Percentiles rank a stretch among this genome's conserved stretches.
phyloP scores from a whole-genome alignment of 129 eudicot species.

The Pseudognaphalium luteoalbum region DNA sequence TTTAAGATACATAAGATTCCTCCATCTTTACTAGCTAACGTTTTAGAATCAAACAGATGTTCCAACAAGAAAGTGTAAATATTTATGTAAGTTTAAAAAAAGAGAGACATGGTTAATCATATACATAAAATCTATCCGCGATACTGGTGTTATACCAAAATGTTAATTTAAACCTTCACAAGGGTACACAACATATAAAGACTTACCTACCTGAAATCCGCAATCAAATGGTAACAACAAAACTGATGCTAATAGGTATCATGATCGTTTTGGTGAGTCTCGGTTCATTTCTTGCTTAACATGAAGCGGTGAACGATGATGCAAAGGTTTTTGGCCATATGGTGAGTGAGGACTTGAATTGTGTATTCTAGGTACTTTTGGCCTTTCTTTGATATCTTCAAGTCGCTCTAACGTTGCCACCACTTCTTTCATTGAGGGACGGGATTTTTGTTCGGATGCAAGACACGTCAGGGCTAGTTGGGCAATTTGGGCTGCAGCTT shows the following conservation, averaged over 20 bases:
- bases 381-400: constrained; percentile 53
- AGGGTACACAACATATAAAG: constrained; percentile 7
- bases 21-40: not conserved
- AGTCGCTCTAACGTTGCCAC: constrained; percentile 56
- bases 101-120: not conserved
- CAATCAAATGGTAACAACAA: constrained; percentile 20
- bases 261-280: constrained; percentile 36
- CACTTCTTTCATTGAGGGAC: constrained; percentile 78
- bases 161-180: constrained; percentile 17
- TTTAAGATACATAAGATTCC: not conserved
- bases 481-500: constrained; percentile 58
- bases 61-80: not conserved
- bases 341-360: constrained; percentile 35
- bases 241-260: constrained; percentile 18
- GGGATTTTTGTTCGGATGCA: constrained; percentile 52
- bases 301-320: constrained; percentile 51
- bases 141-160: not conserved
- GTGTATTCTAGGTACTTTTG: constrained; percentile 51
- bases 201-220: constrained; percentile 21
- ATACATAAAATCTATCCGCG: not conserved
- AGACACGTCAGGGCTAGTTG: constrained; percentile 81
- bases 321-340: constrained; percentile 41
- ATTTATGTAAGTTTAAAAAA: too few relatives aligned
- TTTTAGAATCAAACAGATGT: not conserved
- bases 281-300: constrained; percentile 36